Evolutionary conservation across 768 basidiomycete species (phyloP).

Genomic region (Paxillus rubicundulus): DNA sequence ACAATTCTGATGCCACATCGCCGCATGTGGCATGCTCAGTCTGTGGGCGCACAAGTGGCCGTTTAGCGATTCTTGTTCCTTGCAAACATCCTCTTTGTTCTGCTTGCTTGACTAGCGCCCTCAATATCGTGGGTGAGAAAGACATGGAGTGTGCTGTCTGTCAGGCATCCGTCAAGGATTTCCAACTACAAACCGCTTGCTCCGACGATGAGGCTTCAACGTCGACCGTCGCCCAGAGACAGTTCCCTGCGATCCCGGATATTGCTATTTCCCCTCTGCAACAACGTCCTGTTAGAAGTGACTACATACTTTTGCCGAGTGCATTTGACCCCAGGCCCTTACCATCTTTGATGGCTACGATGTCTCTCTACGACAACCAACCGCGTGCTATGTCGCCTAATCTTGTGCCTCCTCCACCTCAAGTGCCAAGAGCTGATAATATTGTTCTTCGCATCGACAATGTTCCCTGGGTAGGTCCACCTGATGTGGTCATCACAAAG

Average conservation of each 20-base stretch:
- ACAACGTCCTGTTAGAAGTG: constrained; percentile 22
- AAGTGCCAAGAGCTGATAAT: constrained; percentile 32
- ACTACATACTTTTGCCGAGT: constrained; percentile 29
- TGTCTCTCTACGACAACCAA: constrained; percentile 28
- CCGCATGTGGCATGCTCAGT: constrained; percentile 53
- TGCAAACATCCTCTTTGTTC: constrained; percentile 79
- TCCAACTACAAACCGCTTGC: constrained; percentile 44
- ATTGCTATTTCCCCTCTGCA: constrained; percentile 20
- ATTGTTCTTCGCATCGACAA: constrained; percentile 83
- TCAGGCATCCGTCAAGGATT: constrained; percentile 65
- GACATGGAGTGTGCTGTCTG: constrained; percentile 85
- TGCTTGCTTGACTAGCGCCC: constrained; percentile 76
- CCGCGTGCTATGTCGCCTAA: constrained; percentile 10
- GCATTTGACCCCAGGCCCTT: constrained; percentile 23
- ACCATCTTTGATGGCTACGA: constrained; percentile 34
- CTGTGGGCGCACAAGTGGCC: constrained; percentile 48
- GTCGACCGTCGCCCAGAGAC: constrained; percentile 15
- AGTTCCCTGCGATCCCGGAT: constrained; percentile 11
- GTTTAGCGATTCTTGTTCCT: constrained; percentile 66
- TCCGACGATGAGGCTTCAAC: constrained; percentile 25
- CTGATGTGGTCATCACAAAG: neutral
- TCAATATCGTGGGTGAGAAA: constrained; percentile 89
- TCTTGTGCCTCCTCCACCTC: constrained; percentile 3
- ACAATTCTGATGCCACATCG: constrained; percentile 7
- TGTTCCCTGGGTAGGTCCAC: constrained; percentile 73